phyloP scores from a whole-genome alignment of 139 green algal genomes.

The Closterium sp. region DNA sequence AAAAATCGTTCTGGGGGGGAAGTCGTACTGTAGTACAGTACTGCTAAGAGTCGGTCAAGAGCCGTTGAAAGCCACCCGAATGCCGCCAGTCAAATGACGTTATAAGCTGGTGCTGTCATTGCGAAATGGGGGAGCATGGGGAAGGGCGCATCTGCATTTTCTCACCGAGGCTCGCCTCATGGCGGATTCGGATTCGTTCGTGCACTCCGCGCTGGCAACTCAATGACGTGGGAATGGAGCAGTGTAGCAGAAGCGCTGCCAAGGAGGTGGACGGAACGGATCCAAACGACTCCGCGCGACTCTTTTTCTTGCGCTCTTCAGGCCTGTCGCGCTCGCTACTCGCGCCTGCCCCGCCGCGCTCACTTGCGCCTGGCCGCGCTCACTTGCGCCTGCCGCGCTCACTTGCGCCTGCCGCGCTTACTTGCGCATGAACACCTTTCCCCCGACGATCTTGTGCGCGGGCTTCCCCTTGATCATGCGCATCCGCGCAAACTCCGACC shows the following conservation, averaged over 20 bases:
- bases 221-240: neutral
- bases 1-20: too few species aligned
- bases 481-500: slow-evolving; percentile 41
- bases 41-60: too few species aligned
- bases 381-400: neutral
- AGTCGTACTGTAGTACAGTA: too few species aligned
- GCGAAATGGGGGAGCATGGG: neutral
- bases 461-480: slow-evolving; percentile 53
- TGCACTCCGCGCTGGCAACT: too few species aligned
- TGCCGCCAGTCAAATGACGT: too few species aligned
- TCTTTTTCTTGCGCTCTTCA: too few species aligned
- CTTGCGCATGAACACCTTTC: slow-evolving; percentile 51
- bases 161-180: neutral
- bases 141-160: neutral
- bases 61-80: too few species aligned
- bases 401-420: slow-evolving; percentile 7
- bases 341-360: neutral
- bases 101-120: too few species aligned
- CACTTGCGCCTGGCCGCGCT: neutral
- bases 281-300: too few species aligned
- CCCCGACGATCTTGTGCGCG: slow-evolving; percentile 57
- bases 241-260: neutral
- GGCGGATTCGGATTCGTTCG: too few species aligned
- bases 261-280: too few species aligned
- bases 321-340: neutral